Percentiles rank a stretch among this genome's conserved stretches.
These are phyloP conservation scores for Hymenoscyphus albidus DNA, from an alignment of 2,329 filamentous ascomycete species.

Conservation along the genomic window DNA sequence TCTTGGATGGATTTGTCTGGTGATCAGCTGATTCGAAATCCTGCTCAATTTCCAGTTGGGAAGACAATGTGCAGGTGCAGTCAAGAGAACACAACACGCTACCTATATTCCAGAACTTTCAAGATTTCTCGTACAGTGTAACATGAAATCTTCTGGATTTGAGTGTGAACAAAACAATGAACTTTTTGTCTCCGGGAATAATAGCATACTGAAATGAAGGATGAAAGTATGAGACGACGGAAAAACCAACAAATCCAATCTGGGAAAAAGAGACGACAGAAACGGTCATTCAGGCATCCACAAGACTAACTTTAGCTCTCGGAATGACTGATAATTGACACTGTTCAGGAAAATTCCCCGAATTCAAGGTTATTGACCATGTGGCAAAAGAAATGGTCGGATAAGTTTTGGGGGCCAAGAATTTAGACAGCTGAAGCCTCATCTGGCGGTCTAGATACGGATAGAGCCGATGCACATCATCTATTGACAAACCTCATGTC, in stretches of 20 bases:
- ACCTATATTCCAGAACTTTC: not conserved
- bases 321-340: not conserved
- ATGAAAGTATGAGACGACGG: not conserved
- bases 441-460: not conserved
- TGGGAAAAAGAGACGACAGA: not conserved
- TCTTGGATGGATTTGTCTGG: too few relatives aligned
- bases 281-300: not conserved
- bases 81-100: not conserved
- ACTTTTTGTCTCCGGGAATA: not conserved
- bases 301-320: not conserved
- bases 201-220: not conserved
- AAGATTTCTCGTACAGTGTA: not conserved
- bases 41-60: not conserved
- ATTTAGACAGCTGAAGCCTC: not conserved
- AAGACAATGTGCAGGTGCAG: not conserved
- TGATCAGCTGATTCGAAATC: too few relatives aligned
- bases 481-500: slow-evolving; percentile 1
- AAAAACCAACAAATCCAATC: not conserved
- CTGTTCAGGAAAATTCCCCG: not conserved
- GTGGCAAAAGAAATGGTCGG: not conserved
- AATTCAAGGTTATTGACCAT: not conserved
- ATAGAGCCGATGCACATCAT: not conserved
- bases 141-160: not conserved
- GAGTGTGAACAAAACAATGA: not conserved
- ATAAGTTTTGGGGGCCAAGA: not conserved